Percentiles rank a stretch among this genome's conserved stretches.
Conservation (phyloP, 2,329 filamentous ascomycete genomes). For the Exophiala calicioides region DNA sequence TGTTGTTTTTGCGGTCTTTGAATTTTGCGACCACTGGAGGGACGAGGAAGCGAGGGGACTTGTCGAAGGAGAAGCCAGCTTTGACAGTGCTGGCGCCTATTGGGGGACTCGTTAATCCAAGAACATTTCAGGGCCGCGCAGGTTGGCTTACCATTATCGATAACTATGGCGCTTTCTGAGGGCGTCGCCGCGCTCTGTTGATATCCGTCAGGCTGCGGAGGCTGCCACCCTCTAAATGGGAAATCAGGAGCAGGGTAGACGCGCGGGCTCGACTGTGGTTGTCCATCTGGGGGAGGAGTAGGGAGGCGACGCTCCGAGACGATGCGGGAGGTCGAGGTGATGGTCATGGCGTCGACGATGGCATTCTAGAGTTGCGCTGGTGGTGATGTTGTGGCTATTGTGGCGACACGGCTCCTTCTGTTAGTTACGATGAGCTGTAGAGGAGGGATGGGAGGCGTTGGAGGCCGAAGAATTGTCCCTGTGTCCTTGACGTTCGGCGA, state of each 20-base stretch:
- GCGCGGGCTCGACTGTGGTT: slow-evolving; percentile 56
- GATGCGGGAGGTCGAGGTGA: slow-evolving; percentile 43
- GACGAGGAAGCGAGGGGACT: slow-evolving; percentile 73
- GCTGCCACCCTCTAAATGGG: slow-evolving; percentile 61
- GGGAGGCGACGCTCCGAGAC: slow-evolving; percentile 41
- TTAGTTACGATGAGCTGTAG: too few species aligned
- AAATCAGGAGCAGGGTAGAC: slow-evolving; percentile 59
- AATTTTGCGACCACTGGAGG: slow-evolving; percentile 94
- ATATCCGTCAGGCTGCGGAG: slow-evolving; percentile 67
- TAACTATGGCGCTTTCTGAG: slow-evolving; percentile 77
- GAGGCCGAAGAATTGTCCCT: too few species aligned
- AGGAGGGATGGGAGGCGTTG: too few species aligned
- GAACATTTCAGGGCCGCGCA: not conserved
- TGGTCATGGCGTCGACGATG: slow-evolving; percentile 41
- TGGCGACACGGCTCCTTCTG: too few species aligned
- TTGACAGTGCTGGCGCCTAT: slow-evolving; percentile 83
- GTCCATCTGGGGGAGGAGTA: slow-evolving; percentile 48
- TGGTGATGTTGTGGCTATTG: too few species aligned
- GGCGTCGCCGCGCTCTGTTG: slow-evolving; percentile 63
- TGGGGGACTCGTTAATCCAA: slow-evolving; percentile 2
- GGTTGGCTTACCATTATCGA: slow-evolving; percentile 80
- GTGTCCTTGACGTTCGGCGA: too few species aligned
- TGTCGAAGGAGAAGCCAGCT: slow-evolving; percentile 94
- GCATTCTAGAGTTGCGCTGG: slow-evolving; percentile 13
- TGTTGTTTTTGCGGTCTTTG: slow-evolving; percentile 87